Evolutionary conservation across 306 rosid genomes (phyloP), one percentile per base, ranked within the genome.

Genomic region (Sicyos baderoa): DNA sequence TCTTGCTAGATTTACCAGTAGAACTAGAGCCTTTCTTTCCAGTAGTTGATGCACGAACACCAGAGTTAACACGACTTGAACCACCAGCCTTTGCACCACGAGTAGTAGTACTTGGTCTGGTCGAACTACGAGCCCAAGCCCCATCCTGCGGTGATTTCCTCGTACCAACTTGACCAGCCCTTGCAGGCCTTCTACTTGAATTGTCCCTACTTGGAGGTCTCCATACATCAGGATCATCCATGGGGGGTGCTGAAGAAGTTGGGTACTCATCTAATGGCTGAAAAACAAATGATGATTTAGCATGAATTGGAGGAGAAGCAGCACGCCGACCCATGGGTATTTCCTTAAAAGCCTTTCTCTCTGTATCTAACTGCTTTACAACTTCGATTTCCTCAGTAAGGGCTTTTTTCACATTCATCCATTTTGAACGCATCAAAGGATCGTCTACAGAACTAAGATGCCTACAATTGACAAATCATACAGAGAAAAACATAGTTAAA

Each of bases 161-260:
- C 68, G 17, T 78, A 72, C 85, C 85, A 52, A 74, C 84, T 76
- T 76, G 89, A 68, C 88, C 86, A 52, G 85, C 62, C 78, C 96
- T 85, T 3, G 78, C 77, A n/a, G 90, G 83, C 68, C 97, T 86
- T 81, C 96, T 79, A 71, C 68, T 69, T 7, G 84, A 12, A 32
- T 78, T 75, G 76, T 91, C 96, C 74, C 90, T 82, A 74, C 90
- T 91, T 70, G 97, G 97, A 21, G 97, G 96, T 75, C 96, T 85
- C 97, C 96, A 91, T 52, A 91, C 96, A 74, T 91, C 96, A 25
- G 97, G 96, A 83, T 91, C 97, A 57, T 89, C 97, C 42, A 87
- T 63, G 1, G 90, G 70, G 14, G 81, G 81, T 72, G 86, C 84
- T 0, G 97, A 91, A 27, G 96, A 89, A 70, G 92, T 86, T 8